Evolutionary conservation across 2,329 filamentous ascomycete genomes (phyloP), one percentile per base, ranked within the genome.

Genomic region (Hyphodiscus sp.): DNA sequence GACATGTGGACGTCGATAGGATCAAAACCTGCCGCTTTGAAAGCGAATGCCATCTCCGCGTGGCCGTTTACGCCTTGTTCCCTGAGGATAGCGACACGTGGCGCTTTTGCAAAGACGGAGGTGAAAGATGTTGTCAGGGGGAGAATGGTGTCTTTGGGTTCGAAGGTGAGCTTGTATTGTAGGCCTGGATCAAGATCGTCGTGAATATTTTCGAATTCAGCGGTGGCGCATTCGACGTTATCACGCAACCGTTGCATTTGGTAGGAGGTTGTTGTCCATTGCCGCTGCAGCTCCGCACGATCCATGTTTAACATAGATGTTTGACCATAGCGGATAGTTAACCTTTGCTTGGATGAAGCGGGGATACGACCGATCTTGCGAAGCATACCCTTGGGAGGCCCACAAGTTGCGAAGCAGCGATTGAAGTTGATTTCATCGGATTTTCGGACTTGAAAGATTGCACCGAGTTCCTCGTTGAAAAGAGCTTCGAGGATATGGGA

Each of bases 1-100:
- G 87, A 94, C 94, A 99, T 97, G 77, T 96, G 92, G 1, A 97
- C 86, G 67, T 99, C 92, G 46, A 97, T 82, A 15, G 91, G 83
- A 48, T 91, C 86, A 74, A 97, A 97, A 41, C 92, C 92, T 44
- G 94, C 92, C 38, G 85, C 84, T 60, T 87, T 85, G 78, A 97
- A 97, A 47, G 91, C 91, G 67, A 95, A 97, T 1, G 94, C 94
- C 89, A 99, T 95, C 71, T 99, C 94, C n/a, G 90, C 85, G 65
- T 96, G 83, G 43, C 91, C 89, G 73, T 99, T 97, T 61, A 96
- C 89, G 69, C 94, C 94, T 70, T 96, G 91, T 71, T 97, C 94
- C 67, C 94, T 82, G 20, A 99, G 82, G 63, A 99, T 95, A 44
- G 94, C 94, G 20, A 99, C 91, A 30, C 85, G 83, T 1, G 88